Percentiles rank a stretch among this genome's conserved stretches.
Evolutionary conservation across 495 filamentous ascomycete species (phyloP).

Genomic region (Opeltia flavorubescens): DNA sequence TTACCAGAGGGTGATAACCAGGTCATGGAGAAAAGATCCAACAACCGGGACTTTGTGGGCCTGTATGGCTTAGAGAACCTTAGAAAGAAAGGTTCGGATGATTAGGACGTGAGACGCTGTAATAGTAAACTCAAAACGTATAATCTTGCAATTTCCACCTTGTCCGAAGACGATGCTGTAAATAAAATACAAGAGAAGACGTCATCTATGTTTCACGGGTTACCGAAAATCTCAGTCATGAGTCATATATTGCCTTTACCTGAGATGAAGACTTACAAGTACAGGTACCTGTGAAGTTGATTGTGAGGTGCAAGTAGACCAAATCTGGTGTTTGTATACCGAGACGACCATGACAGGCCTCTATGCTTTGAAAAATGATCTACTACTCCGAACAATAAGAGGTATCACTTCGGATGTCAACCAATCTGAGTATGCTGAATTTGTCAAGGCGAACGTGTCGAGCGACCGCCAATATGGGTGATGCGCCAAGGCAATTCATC

Average conservation of each 20-base stretch:
- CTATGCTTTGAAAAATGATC: conserved; percentile 73
- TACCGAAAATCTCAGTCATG: background rate
- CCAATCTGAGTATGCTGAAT: conserved; percentile 8
- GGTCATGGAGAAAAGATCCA: background rate
- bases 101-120: conserved; percentile 20
- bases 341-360: conserved; percentile 31
- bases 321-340: too few species aligned
- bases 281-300: too few species aligned
- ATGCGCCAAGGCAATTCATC: conserved; percentile 77
- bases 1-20: background rate
- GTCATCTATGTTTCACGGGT: too few species aligned
- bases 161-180: too few species aligned
- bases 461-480: conserved; percentile 91
- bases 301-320: too few species aligned
- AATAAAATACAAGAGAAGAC: too few species aligned
- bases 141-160: background rate
- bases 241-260: too few species aligned
- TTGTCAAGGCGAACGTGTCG: conserved; percentile 66
- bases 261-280: too few species aligned
- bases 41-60: conserved; percentile 15
- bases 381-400: conserved; percentile 75
- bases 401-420: too few species aligned
- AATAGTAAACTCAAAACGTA: too few species aligned
- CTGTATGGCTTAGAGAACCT: conserved; percentile 61
- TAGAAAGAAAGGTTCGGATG: conserved; percentile 50